Evolutionary conservation across 2,329 filamentous ascomycete species (phyloP), one percentile per base, ranked within the genome.

Genomic region (Trichocomaceae sp.): DNA sequence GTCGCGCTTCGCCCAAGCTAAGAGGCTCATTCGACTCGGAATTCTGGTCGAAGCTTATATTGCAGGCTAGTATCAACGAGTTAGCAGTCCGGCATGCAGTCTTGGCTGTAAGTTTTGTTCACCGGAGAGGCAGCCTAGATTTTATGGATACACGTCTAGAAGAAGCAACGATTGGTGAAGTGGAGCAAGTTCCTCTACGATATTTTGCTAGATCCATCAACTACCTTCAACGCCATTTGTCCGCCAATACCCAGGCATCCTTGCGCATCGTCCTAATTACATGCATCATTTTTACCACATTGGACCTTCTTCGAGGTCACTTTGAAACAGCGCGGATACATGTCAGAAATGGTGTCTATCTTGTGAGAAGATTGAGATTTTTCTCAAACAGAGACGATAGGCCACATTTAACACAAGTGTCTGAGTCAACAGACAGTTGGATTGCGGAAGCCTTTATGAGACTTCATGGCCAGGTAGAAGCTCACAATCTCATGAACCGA

Each of bases 61-160:
- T 51, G 13, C 49, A 51, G 26, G 37, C 49, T 42, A 51, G 49
- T 51, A 22, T 51, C 35, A 42, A 44, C 49, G 49, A 51, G 39
- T 29, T 35, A 29, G 49, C 49, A 42, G 39, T 51, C 23, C 37
- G 49, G 23, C 49, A 51, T 44, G 49, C 49, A 20, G 49, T 51
- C 26, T 22, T 51, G 17, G 49, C 49, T 44, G 49, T 51, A 20
- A 51, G 49, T 23, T 51, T 31, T 35, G 10, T 51, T 20, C 49
- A 51, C 26, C 37, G 49, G 1, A 51, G 37, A 51, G 37, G 37
- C 13, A 44, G 35, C 26, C 39, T 42, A 7, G 44, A 33, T 22
- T 4, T 22, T 2, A n/a, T 33, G 39, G 49, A 42, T 51, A 33
- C 33, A 26, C 20, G 47, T 26, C 20, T 37, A 50, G 33, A 50